Evolutionary conservation across 2,329 filamentous ascomycete genomes (phyloP), one percentile per base, ranked within the genome.

Genomic region (Grosmannia clavigera): DNA sequence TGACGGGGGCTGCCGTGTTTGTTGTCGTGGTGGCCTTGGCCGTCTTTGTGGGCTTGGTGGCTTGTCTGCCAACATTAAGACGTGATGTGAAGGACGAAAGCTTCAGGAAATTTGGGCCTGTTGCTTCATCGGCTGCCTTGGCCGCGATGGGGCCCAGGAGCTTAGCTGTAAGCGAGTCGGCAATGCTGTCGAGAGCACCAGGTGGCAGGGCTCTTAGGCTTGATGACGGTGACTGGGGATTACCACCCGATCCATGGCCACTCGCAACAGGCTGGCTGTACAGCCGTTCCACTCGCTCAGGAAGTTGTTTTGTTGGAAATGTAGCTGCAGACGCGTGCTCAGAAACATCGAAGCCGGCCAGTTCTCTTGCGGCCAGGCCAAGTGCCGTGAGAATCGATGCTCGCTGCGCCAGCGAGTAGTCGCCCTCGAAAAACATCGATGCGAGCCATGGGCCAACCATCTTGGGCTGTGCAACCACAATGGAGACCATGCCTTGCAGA

Each of bases 351-450:
- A 88, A 83, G 0, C 94, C 92, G 1, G 90, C 90, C 11, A 99
- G 73, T 71, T 97, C 92, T 61, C 92, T 82, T 2, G 89, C 89
- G 35, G 87, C 83, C 0, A 99, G 75, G 0, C 92, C 92, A 4
- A 99, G 75, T 0, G 89, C 85, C 25, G 90, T 86, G 58, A 99
- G 84, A 46, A 97, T 80, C 0, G 88, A 83, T 9, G 87, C 88
- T 48, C 94, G 82, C 70, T 97, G 92, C 0, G 86, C 82, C 46
- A 97, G 76, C 0, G 92, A 96, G 71, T 94, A 92, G 69, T 99
- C 94, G 19, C 92, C 92, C 51, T 90, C 86, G 69, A 96, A 97
- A 69, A 94, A 95, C 0, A 88, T 87, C 60, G 85, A 84, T 3
- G 87, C 84, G 61, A 95, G 89, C 87, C 90, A 95, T 16, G 84